These are phyloP conservation scores for Eucalyptus albens DNA, from an alignment of 345 rosid genomes.

Conservation along the genomic window DNA sequence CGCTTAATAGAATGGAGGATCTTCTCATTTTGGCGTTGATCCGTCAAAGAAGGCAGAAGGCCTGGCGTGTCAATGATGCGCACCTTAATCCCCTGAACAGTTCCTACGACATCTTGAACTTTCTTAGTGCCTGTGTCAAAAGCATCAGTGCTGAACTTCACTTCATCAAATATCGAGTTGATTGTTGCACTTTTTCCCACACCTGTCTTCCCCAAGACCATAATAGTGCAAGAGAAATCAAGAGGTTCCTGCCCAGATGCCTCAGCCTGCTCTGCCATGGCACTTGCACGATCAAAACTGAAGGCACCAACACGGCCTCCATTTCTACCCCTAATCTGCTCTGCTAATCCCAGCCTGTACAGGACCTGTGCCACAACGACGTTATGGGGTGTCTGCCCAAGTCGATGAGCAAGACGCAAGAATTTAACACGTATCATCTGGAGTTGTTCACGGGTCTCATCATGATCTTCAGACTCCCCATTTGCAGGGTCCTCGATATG, in stretches of 20 bases:
- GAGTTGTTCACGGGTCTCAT: slow-evolving; percentile 94
- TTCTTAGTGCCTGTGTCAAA: slow-evolving; percentile 83
- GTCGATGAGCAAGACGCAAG: slow-evolving; percentile 92
- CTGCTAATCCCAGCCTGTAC: slow-evolving; percentile 94
- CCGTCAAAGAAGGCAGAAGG: slow-evolving; percentile 88
- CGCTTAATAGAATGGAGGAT: slow-evolving; percentile 70
- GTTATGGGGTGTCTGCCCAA: slow-evolving; percentile 98
- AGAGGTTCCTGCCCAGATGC: slow-evolving; percentile 91
- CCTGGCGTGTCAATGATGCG: slow-evolving; percentile 98
- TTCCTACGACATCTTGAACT: slow-evolving; percentile 94
- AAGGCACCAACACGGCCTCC: slow-evolving; percentile 99
- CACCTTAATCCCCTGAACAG: slow-evolving; percentile 97
- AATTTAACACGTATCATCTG: slow-evolving; percentile 98
- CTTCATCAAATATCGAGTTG: slow-evolving; percentile 93
- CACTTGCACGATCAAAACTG: slow-evolving; percentile 98
- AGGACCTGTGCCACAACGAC: slow-evolving; percentile 99
- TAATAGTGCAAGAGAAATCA: slow-evolving; percentile 96
- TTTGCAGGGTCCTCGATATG: slow-evolving; percentile 65
- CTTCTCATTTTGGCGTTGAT: slow-evolving; percentile 89
- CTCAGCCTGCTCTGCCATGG: slow-evolving; percentile 98
- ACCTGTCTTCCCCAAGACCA: slow-evolving; percentile 98
- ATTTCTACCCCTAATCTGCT: slow-evolving; percentile 91
- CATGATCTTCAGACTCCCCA: slow-evolving; percentile 69
- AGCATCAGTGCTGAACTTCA: slow-evolving; percentile 77
- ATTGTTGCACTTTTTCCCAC: slow-evolving; percentile 99